Evolutionary conservation across 2,329 filamentous ascomycete species (phyloP), one percentile per base, ranked within the genome.

Genomic region (Alternaria infectoria): DNA sequence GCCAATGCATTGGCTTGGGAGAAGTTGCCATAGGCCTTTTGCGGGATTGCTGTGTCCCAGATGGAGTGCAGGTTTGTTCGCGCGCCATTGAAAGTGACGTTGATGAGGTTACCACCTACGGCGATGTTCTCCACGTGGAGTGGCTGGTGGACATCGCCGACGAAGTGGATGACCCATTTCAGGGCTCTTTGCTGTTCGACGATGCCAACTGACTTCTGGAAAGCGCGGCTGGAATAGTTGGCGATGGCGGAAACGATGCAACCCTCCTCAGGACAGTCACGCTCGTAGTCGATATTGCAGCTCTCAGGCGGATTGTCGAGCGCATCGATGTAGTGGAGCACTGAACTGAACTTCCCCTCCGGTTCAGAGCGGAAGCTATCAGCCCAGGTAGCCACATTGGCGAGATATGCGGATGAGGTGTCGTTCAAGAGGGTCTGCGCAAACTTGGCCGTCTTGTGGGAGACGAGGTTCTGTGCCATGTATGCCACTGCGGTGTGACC

Each of bases 141-240:
- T 0, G 91, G 91, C 74, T 93, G 93, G 63, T 88, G 88, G 25
- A 92, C 87, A 75, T 97, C 93, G 60, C 92, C 87, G 11, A 96
- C 80, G 71, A 87, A 86, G 56, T 80, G 85, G 21, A 87, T 77
- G 57, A 87, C 74, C 76, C 84, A 86, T 60, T 82, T 81, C 19
- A 87, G 70, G 0, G 84, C 84, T 52, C 83, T 80, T 61, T 80
- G 79, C 43, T 77, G 75, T 67, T 83, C 77, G 17, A 61, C 65
- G 8, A 69, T 66, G 49, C 72, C 67, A 36, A 83, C 59, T 21
- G 60, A 62, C 5, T 66, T 69, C 50, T 74, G 65, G n/a, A 76
- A 71, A 0, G 82, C 80, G 36, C 80, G 79, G 11, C 71, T 75
- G 15, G 80, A 84, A 75, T 75, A 76, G 30, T 88, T 88, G 3